A percentile compares a stretch with the other conserved stretches of the same genome.
Evolutionary conservation across 164 flowering plant species (phyloP).

Genomic region (Tetracentron sinense): DNA sequence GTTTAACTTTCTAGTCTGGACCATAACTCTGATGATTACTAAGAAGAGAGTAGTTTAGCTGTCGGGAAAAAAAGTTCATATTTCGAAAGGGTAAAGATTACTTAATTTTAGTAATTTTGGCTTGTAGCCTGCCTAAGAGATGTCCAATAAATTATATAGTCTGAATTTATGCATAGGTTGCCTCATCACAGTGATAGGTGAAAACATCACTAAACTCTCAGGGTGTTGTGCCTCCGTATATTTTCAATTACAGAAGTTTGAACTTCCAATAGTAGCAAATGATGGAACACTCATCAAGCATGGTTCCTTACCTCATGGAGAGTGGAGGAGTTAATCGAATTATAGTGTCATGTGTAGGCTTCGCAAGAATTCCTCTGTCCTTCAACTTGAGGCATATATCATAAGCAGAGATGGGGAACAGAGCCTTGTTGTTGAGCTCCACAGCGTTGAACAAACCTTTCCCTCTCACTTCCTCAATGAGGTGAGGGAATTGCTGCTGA

Average conservation of each 20-base stretch:
- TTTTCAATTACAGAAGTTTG: neutral
- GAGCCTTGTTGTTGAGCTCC: slow-evolving; percentile 62
- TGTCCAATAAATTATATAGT: neutral
- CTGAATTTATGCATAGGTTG: neutral
- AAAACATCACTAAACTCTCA: neutral
- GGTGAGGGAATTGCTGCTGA: slow-evolving; percentile 60
- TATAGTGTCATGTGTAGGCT: slow-evolving; percentile 86
- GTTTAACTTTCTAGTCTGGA: neutral
- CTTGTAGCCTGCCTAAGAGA: neutral
- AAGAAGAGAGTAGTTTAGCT: neutral
- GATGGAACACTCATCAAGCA: neutral
- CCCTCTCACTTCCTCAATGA: slow-evolving; percentile 85
- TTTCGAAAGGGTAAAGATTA: too few species aligned
- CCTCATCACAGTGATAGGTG: too few species aligned
- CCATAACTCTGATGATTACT: neutral
- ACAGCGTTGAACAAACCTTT: slow-evolving; percentile 90
- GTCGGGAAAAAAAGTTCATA: neutral
- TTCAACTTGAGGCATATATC: slow-evolving; percentile 85
- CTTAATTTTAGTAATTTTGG: too few species aligned
- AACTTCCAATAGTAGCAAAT: neutral
- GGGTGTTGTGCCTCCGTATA: neutral
- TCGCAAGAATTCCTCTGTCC: slow-evolving; percentile 94
- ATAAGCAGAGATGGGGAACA: slow-evolving; percentile 73
- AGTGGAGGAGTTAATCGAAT: slow-evolving; percentile 96
- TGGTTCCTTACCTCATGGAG: slow-evolving; percentile 56